A percentile compares a stretch with the other conserved stretches of the same genome.
Evolutionary conservation across 306 rosid species (phyloP).

Genomic region (Rosa persica): DNA sequence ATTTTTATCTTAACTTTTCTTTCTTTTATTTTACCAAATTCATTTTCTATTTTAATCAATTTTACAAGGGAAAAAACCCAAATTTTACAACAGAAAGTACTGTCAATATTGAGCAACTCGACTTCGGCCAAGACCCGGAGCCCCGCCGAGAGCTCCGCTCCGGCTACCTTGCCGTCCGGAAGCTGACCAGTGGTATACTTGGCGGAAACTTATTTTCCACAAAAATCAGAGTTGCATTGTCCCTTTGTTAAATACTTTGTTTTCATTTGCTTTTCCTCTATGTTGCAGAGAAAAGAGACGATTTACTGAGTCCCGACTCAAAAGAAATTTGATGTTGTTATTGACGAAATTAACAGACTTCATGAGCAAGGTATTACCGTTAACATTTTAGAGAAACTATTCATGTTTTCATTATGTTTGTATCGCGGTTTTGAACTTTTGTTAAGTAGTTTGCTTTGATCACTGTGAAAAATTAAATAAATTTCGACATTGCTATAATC

Average conservation of each 20-base stretch:
- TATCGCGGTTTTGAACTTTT: no score
- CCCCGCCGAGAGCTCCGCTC: conserved; percentile 60
- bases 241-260: no score
- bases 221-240: no score
- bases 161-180: conserved; percentile 46
- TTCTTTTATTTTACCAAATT: no score
- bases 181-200: conserved; percentile 50
- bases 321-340: conserved; percentile 45
- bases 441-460: background rate
- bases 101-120: background rate
- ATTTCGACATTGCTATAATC: background rate
- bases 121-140: conserved; percentile 24
- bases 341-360: conserved; percentile 47
- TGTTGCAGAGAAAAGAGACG: conserved; percentile 56
- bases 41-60: no score
- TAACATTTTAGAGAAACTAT: no score
- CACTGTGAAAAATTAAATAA: background rate
- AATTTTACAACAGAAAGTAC: no score
- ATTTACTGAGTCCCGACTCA: conserved; percentile 39
- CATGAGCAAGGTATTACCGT: conserved; percentile 50
- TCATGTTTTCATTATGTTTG: no score
- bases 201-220: background rate
- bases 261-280: background rate
- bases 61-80: no score
- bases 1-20: no score